Evolutionary conservation across 208 protist species (phyloP).

Genomic region (Leishmania turanica): DNA sequence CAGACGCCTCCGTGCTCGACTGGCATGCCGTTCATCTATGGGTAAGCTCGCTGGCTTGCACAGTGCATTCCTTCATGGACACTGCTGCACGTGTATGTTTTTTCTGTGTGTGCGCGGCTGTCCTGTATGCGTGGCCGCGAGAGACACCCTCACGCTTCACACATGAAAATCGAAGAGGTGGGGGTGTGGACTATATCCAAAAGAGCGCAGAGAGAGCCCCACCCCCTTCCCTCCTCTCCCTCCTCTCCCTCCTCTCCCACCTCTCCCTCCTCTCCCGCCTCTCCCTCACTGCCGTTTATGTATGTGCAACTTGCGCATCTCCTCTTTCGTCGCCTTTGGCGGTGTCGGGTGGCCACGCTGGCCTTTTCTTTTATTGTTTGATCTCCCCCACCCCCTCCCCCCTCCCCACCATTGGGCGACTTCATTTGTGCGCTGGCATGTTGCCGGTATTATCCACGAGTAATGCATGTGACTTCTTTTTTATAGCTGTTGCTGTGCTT

Average conservation of each 20-base stretch:
- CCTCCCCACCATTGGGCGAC: too few relatives aligned
- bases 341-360: neutral
- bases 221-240: neutral
- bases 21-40: neutral
- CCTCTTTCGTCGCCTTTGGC: neutral
- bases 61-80: neutral
- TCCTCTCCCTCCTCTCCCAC: neutral
- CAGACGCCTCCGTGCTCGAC: neutral
- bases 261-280: neutral
- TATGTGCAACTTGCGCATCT: neutral
- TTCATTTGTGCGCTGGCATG: neutral
- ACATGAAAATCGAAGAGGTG: neutral
- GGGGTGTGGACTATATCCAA: neutral
- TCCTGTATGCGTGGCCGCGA: neutral
- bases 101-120: neutral
- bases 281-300: neutral
- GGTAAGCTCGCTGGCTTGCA: neutral
- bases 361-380: neutral
- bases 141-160: neutral
- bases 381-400: too few relatives aligned
- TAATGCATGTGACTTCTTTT: neutral
- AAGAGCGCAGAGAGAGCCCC: neutral
- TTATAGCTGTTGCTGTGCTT: conserved; percentile 3
- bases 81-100: neutral
- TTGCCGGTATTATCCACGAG: neutral